Evolutionary conservation across 805 yeast genomes (phyloP).

Genomic region (Candida oleophila): DNA sequence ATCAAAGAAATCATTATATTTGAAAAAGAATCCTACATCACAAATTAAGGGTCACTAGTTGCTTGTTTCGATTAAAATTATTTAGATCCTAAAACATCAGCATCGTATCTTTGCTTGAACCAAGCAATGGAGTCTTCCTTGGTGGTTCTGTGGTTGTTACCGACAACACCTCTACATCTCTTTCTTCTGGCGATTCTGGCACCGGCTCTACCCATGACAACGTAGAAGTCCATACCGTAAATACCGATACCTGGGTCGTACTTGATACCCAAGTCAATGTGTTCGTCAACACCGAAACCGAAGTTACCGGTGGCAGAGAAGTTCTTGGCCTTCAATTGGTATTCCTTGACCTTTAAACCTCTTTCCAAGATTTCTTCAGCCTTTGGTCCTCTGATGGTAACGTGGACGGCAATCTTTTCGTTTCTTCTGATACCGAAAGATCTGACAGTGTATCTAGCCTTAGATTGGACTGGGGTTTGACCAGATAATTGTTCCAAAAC

Average conservation of each 20-base stretch:
- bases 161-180: constrained; percentile 86
- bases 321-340: constrained; percentile 91
- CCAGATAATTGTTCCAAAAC: constrained; percentile 99
- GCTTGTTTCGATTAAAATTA: constrained; percentile 30
- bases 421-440: constrained; percentile 99
- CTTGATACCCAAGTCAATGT: constrained; percentile 99
- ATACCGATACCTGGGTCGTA: constrained; percentile 99
- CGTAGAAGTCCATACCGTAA: constrained; percentile 99
- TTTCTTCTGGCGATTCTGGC: constrained; percentile 98
- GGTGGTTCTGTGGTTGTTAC: constrained; percentile 88
- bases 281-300: constrained; percentile 99
- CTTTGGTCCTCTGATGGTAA: constrained; percentile 99
- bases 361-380: constrained; percentile 94
- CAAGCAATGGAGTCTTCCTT: constrained; percentile 94
- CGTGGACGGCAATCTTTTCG: constrained; percentile 99
- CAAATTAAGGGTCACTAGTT: too few species aligned
- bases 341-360: constrained; percentile 99
- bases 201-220: constrained; percentile 99
- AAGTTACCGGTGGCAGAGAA: constrained; percentile 99
- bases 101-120: constrained; percentile 99
- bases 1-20: too few species aligned
- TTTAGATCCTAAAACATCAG: constrained; percentile 83
- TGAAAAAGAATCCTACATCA: too few species aligned
- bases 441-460: constrained; percentile 99
- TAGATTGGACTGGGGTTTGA: constrained; percentile 99